A percentile compares a stretch with the other conserved stretches of the same genome.
These are phyloP conservation scores for Pseudotsuga menziesii DNA, from an alignment of 75 land plant species.

Conservation along the genomic window DNA sequence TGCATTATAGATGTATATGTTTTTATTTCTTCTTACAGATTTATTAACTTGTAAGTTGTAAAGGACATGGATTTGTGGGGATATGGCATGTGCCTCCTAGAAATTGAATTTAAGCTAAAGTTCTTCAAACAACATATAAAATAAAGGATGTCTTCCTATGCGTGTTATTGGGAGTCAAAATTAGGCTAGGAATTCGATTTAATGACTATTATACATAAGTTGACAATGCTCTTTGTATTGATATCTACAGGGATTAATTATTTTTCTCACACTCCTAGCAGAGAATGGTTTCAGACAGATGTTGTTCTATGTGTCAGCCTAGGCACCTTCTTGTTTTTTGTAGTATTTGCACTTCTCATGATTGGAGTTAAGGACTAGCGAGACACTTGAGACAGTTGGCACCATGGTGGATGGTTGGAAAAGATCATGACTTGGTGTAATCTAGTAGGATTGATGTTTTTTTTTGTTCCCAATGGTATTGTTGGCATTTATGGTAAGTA, in stretches of 20 bases:
- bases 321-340: constrained; percentile 90
- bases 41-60: too few relatives aligned
- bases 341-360: constrained; percentile 72
- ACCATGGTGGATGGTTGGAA: constrained; percentile 97
- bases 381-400: constrained; percentile 87
- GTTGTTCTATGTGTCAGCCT: constrained; percentile 95
- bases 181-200: neutral
- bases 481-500: constrained; percentile 77
- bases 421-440: constrained; percentile 79
- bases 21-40: neutral
- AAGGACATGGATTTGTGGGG: neutral
- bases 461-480: constrained; percentile 73
- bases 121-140: too few relatives aligned
- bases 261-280: constrained; percentile 46
- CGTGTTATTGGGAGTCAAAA: too few relatives aligned
- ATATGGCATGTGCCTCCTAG: neutral
- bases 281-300: constrained; percentile 76
- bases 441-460: constrained; percentile 81
- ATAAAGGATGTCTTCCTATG: too few relatives aligned
- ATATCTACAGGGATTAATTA: constrained; percentile 78
- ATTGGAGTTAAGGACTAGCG: constrained; percentile 96
- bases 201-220: neutral
- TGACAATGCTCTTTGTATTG: constrained; percentile 35
- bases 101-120: neutral
- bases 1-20: neutral